These are phyloP conservation scores for Cryptosporidium muris DNA, from an alignment of 169 alveolate genomes.

Conservation along the genomic window DNA sequence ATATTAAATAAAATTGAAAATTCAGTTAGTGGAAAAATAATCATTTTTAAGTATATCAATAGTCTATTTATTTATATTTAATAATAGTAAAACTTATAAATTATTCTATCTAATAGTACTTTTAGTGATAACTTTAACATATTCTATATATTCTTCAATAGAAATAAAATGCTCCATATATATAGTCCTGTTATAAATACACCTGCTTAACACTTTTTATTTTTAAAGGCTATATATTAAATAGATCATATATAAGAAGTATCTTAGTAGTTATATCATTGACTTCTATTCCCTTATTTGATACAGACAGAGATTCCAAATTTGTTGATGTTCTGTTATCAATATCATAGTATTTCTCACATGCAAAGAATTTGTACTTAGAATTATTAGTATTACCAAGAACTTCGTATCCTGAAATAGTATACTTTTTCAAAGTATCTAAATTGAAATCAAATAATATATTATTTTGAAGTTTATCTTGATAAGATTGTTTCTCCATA, in stretches of 20 bases:
- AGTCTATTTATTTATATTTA: neutral
- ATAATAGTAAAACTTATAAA: neutral
- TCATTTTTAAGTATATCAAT: neutral
- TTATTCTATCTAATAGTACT: neutral
- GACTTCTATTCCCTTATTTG: too few species aligned
- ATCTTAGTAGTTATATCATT: too few species aligned
- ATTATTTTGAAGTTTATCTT: neutral
- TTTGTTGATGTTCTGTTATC: neutral
- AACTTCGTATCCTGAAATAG: slow-evolving; percentile 49
- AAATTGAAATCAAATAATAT: slow-evolving; percentile 18
- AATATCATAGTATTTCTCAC: neutral
- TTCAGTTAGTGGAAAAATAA: neutral
- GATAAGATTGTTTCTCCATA: neutral
- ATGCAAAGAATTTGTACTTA: neutral
- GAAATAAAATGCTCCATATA: too few species aligned
- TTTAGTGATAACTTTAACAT: too few species aligned
- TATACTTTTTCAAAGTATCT: slow-evolving; percentile 17
- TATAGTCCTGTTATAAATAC: too few species aligned
- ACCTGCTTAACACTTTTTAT: too few species aligned
- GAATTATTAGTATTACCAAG: neutral
- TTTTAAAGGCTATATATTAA: too few species aligned
- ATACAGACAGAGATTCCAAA: too few species aligned
- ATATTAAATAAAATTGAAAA: neutral
- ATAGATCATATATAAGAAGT: too few species aligned
- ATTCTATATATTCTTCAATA: too few species aligned